These are phyloP conservation scores for Datura wrightii DNA, from an alignment of 257 asterid species.

Conservation along the genomic window DNA sequence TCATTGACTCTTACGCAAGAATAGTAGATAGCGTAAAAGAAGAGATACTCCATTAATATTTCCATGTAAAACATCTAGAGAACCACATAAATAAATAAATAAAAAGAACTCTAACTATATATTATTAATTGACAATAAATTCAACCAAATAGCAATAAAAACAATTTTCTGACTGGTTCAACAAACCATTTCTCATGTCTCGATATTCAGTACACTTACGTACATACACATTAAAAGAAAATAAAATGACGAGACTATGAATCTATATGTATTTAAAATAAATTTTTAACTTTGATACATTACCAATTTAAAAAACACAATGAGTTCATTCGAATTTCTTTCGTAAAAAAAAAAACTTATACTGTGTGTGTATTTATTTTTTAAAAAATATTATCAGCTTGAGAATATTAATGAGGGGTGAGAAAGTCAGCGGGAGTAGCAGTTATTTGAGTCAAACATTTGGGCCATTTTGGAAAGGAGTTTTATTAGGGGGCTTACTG, in stretches of 20 bases:
- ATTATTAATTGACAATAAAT: too few relatives aligned
- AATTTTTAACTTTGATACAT: too few relatives aligned
- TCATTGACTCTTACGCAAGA: slow-evolving; percentile 20
- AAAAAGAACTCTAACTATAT: neutral
- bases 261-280: neutral
- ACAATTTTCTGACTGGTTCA: too few relatives aligned
- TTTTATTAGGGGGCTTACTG: too few relatives aligned
- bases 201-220: neutral
- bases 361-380: too few relatives aligned
- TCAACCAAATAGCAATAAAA: too few relatives aligned
- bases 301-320: too few relatives aligned
- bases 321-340: too few relatives aligned
- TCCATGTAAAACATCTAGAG: neutral
- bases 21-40: neutral
- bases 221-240: too few relatives aligned
- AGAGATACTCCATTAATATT: neutral
- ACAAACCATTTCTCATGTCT: neutral
- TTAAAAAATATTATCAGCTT: neutral
- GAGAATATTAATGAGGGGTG: slow-evolving; percentile 15
- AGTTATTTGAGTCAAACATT: slow-evolving; percentile 18
- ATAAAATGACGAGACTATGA: neutral
- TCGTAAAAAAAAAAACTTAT: too few relatives aligned
- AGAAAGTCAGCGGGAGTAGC: neutral
- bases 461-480: too few relatives aligned
- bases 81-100: neutral